Conservation (phyloP, 305 asterid genomes). For the Fraxinus latifolia region DNA sequence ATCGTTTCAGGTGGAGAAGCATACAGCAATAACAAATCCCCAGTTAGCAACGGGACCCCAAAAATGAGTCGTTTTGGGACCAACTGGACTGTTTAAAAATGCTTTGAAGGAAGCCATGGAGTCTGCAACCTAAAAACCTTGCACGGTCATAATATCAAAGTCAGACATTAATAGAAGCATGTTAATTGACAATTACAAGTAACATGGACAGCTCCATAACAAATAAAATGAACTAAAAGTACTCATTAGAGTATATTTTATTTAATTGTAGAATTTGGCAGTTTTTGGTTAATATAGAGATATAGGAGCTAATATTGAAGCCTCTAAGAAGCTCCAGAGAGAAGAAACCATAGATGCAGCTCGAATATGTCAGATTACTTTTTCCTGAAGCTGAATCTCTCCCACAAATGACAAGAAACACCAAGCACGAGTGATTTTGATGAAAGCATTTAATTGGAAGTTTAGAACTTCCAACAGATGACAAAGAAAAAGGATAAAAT, state of each 20-base stretch:
- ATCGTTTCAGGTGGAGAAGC: constrained; percentile 28
- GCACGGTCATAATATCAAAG: not conserved
- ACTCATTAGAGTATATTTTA: not conserved
- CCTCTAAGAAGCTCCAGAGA: not conserved
- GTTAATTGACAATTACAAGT: not conserved
- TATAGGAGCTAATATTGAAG: not conserved
- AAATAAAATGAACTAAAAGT: not conserved
- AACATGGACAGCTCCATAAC: not conserved
- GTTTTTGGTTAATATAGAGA: not conserved
- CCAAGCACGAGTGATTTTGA: not conserved
- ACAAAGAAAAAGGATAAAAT: not conserved
- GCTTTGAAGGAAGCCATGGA: constrained; percentile 61
- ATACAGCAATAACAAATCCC: constrained; percentile 84
- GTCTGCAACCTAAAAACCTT: constrained; percentile 21
- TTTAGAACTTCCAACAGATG: not conserved
- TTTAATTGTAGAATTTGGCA: not conserved
- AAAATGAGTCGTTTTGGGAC: constrained; percentile 91
- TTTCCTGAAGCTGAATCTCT: constrained; percentile 4
- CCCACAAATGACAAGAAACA: not conserved
- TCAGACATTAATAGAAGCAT: not conserved
- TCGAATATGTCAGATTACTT: not conserved
- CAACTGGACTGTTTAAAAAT: constrained; percentile 79
- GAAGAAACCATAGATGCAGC: not conserved
- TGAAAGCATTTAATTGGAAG: not conserved
- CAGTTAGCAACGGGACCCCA: constrained; percentile 94